These are phyloP conservation scores for Aspergillus japonicus DNA, from an alignment of 2,329 filamentous ascomycete genomes.

Conservation along the genomic window DNA sequence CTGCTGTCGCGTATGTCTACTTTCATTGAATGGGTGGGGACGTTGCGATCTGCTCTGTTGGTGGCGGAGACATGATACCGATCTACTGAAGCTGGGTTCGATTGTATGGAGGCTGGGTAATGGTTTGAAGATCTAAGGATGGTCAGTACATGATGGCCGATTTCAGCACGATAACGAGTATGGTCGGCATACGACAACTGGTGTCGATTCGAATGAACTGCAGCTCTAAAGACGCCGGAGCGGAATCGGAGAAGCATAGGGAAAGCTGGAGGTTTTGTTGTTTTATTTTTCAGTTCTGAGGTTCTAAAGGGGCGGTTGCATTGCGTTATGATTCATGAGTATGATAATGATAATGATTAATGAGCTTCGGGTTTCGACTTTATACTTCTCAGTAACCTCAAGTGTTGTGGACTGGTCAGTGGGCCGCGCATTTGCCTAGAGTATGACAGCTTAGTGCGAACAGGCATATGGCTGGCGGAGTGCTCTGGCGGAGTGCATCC, in stretches of 20 bases:
- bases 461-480: not conserved
- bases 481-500: not conserved
- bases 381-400: not conserved
- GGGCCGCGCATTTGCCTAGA: not conserved
- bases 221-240: not conserved
- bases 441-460: too few species aligned
- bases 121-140: not conserved
- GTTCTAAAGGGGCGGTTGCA: not conserved
- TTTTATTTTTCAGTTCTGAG: not conserved
- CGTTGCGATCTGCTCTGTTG: not conserved
- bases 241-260: too few species aligned
- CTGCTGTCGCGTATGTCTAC: not conserved
- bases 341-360: not conserved
- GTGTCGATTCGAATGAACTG: not conserved
- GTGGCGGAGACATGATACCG: not conserved
- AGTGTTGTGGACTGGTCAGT: not conserved
- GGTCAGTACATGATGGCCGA: not conserved
- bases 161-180: too few species aligned
- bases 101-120: not conserved
- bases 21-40: not conserved
- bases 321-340: not conserved
- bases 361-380: not conserved
- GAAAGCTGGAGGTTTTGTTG: not conserved
- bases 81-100: not conserved
- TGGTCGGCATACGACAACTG: not conserved